Percentiles rank a stretch among this genome's conserved stretches.
Evolutionary conservation across 2,329 filamentous ascomycete genomes (phyloP).

Genomic region (Phyllosticta citribraziliensis): DNA sequence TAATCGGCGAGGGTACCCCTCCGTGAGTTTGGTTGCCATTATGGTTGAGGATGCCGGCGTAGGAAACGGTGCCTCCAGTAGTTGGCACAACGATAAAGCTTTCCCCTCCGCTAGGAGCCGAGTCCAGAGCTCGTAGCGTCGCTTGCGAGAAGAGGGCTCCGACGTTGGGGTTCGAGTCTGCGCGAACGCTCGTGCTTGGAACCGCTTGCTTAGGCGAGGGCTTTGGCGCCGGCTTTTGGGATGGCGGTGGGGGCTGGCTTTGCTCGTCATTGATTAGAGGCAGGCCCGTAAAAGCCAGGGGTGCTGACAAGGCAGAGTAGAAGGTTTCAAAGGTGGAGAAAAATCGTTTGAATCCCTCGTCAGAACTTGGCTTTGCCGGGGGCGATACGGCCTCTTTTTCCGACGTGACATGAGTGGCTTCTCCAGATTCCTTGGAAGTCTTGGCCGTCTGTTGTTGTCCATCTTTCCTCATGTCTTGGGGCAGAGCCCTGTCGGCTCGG

Average conservation of each 20-base stretch:
- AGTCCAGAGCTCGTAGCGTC: slow-evolving; percentile 65
- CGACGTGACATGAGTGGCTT: background rate
- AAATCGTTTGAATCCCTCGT: slow-evolving; percentile 81
- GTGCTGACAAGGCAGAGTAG: slow-evolving; percentile 80
- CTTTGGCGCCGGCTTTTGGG: slow-evolving; percentile 17
- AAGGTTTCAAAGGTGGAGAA: slow-evolving; percentile 86
- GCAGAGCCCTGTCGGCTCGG: slow-evolving; percentile 18
- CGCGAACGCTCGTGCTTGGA: slow-evolving; percentile 36
- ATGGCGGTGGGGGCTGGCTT: slow-evolving; percentile 16
- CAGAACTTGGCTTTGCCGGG: slow-evolving; percentile 26
- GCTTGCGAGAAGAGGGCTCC: slow-evolving; percentile 77
- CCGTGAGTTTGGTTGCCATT: slow-evolving; percentile 25
- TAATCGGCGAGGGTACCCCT: slow-evolving; percentile 26
- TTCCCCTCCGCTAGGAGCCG: slow-evolving; percentile 40
- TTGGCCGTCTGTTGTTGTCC: background rate
- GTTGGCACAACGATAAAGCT: slow-evolving; percentile 88
- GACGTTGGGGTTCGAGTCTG: slow-evolving; percentile 52
- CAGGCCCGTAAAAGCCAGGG: slow-evolving; percentile 84
- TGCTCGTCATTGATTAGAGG: slow-evolving; percentile 45
- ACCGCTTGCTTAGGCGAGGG: slow-evolving; percentile 22
- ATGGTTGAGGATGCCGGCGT: slow-evolving; percentile 66
- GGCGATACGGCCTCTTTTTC: background rate
- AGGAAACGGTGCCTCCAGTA: slow-evolving; percentile 83
- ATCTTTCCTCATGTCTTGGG: slow-evolving; percentile 7
- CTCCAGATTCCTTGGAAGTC: background rate